Conservation (phyloP, 2,329 filamentous ascomycete species). For the Sordariomycetes sp. region DNA sequence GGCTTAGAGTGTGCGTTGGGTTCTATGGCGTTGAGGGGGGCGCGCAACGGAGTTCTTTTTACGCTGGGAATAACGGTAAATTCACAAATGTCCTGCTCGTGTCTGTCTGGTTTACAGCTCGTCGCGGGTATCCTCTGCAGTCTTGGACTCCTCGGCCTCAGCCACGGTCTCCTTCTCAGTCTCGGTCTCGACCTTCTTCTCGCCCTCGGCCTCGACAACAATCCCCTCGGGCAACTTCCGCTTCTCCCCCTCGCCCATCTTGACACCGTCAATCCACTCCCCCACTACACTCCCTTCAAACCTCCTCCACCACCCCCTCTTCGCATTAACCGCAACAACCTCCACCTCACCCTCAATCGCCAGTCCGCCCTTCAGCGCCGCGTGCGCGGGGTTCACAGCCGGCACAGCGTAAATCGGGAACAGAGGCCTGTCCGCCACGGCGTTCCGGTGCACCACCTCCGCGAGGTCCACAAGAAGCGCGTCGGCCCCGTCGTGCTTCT, state of each 20-base stretch:
- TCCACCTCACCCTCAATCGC: slow-evolving; percentile 49
- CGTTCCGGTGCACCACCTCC: slow-evolving; percentile 65
- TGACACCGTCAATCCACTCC: slow-evolving; percentile 80
- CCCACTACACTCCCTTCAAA: slow-evolving; percentile 58
- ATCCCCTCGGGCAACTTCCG: slow-evolving; percentile 55
- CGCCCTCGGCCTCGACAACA: slow-evolving; percentile 26
- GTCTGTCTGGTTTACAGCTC: neutral
- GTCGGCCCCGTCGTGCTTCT: slow-evolving; percentile 34
- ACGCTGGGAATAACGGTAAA: neutral
- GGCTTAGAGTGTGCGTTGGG: slow-evolving; percentile 6
- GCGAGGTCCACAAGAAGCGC: slow-evolving; percentile 51
- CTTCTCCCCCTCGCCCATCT: slow-evolving; percentile 77
- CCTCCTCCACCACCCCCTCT: slow-evolving; percentile 73
- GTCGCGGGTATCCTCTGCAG: slow-evolving; percentile 9
- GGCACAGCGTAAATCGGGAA: slow-evolving; percentile 79
- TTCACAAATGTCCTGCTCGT: neutral
- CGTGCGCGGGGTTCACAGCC: slow-evolving; percentile 37
- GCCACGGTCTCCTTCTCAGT: slow-evolving; percentile 13
- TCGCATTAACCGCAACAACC: slow-evolving; percentile 72
- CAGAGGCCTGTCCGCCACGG: slow-evolving; percentile 48
- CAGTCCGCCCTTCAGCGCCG: slow-evolving; percentile 26
- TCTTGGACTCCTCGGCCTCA: slow-evolving; percentile 6
- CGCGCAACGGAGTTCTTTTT: neutral
- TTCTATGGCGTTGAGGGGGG: neutral
- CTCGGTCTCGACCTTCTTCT: no score